These are phyloP conservation scores for Alternaria sp. DNA, from an alignment of 2,329 filamentous ascomycete genomes.

Conservation along the genomic window DNA sequence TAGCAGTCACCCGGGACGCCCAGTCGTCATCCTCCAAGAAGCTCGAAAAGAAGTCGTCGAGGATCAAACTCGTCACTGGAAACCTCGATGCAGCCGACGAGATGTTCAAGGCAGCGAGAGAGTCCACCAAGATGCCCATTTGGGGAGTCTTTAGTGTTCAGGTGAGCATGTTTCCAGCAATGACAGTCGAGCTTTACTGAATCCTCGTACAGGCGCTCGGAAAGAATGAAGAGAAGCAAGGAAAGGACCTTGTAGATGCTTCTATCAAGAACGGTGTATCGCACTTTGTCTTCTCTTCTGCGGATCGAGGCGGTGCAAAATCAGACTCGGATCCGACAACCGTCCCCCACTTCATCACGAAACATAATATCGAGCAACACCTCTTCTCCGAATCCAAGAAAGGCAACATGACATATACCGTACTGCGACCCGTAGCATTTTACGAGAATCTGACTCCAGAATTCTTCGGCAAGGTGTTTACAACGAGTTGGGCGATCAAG, in stretches of 20 bases:
- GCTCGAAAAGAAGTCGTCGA: conserved; percentile 53
- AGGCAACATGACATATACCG: conserved; percentile 61
- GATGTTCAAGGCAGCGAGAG: conserved; percentile 58
- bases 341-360: conserved; percentile 67
- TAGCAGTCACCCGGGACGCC: conserved; percentile 63
- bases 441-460: conserved; percentile 61
- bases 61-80: conserved; percentile 62
- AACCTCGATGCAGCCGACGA: conserved; percentile 58
- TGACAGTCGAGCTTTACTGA: neutral
- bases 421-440: conserved; percentile 67
- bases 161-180: conserved; percentile 6
- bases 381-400: conserved; percentile 53
- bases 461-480: conserved; percentile 56
- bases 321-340: conserved; percentile 59
- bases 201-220: conserved; percentile 17
- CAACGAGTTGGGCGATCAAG: conserved; percentile 45
- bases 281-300: conserved; percentile 48
- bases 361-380: conserved; percentile 66
- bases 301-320: conserved; percentile 47
- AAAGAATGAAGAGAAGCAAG: conserved; percentile 44
- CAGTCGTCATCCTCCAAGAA: conserved; percentile 57
- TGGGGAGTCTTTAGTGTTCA: conserved; percentile 47
- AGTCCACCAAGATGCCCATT: conserved; percentile 33
- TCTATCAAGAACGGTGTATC: conserved; percentile 39
- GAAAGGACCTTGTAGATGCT: conserved; percentile 47